Percentiles rank a stretch among this genome's conserved stretches.
Evolutionary conservation across 495 filamentous ascomycete genomes (phyloP).

Genomic region (Sphaerosporella brunnea): DNA sequence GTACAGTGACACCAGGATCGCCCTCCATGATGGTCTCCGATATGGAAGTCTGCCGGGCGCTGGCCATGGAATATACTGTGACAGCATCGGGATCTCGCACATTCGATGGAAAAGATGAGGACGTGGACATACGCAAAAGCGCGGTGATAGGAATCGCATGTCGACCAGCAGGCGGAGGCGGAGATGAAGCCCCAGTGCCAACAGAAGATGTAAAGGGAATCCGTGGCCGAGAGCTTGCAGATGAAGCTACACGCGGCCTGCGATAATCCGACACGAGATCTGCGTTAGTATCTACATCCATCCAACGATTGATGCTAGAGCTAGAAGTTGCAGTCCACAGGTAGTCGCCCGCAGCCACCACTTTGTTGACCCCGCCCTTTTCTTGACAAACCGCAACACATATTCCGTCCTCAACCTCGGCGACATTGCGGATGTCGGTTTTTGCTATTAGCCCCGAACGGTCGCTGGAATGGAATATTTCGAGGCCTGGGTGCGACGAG

Average conservation of each 20-base stretch:
- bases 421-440: constrained; percentile 60
- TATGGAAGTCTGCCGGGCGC: constrained; percentile 35
- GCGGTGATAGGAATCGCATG: constrained; percentile 57
- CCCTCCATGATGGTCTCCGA: constrained; percentile 45
- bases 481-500: constrained; percentile 68
- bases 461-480: constrained; percentile 86
- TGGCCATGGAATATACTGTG: constrained; percentile 33
- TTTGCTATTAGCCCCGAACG: constrained; percentile 82
- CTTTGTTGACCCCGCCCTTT: constrained; percentile 63
- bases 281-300: constrained; percentile 58
- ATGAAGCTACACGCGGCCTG: constrained; percentile 19
- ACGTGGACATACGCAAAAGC: constrained; percentile 64
- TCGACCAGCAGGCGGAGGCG: constrained; percentile 23
- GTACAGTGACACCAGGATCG: constrained; percentile 39
- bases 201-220: constrained; percentile 28
- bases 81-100: constrained; percentile 35
- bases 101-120: constrained; percentile 48
- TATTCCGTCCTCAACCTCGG: constrained; percentile 64
- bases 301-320: constrained; percentile 91
- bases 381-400: constrained; percentile 81
- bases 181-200: constrained; percentile 11
- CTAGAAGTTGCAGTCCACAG: constrained; percentile 91
- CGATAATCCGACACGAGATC: constrained; percentile 27
- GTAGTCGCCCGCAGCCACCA: constrained; percentile 59
- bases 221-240: constrained; percentile 23